A percentile compares a stretch with the other conserved stretches of the same genome.
phyloP scores from a whole-genome alignment of 1,284 basidiomycete species.

The Pseudozyma thailandica region DNA sequence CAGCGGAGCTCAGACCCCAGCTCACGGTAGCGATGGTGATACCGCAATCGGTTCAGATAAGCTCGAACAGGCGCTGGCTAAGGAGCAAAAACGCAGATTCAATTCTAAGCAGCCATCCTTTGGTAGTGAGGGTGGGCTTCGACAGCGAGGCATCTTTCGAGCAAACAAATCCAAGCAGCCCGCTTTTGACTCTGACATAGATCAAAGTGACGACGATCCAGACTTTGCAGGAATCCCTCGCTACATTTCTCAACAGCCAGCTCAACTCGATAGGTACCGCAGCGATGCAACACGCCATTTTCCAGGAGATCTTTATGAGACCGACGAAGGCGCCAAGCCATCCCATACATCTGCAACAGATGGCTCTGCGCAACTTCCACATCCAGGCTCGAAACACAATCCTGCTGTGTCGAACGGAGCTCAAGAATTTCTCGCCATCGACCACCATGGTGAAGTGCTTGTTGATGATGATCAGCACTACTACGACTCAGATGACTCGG shows the following conservation, averaged over 20 bases:
- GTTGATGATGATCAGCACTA: conserved; percentile 8
- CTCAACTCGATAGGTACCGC: background rate
- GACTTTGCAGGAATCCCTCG: conserved; percentile 2
- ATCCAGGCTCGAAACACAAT: background rate
- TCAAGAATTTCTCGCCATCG: conserved; percentile 2
- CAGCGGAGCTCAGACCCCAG: conserved; percentile 21
- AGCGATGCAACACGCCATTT: conserved; percentile 31
- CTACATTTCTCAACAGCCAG: conserved; percentile 13
- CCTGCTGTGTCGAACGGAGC: background rate
- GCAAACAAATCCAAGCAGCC: conserved; percentile 5
- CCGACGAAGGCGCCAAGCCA: background rate
- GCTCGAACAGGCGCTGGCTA: conserved; percentile 18
- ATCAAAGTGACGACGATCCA: conserved; percentile 6
- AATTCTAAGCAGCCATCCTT: conserved; percentile 17
- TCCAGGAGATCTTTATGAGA: conserved; percentile 39
- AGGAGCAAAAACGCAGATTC: conserved; percentile 17
- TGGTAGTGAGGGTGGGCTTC: conserved; percentile 17
- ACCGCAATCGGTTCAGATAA: conserved; percentile 3
- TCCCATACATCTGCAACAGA: background rate
- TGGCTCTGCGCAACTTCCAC: background rate
- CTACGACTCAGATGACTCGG: conserved; percentile 43
- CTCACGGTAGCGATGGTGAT: conserved; percentile 1
- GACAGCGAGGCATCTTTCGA: conserved; percentile 16
- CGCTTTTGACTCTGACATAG: conserved; percentile 12
- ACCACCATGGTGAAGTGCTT: conserved; percentile 6